phyloP scores from a whole-genome alignment of 139 green algal species.

The Mychonastes homosphaera region DNA sequence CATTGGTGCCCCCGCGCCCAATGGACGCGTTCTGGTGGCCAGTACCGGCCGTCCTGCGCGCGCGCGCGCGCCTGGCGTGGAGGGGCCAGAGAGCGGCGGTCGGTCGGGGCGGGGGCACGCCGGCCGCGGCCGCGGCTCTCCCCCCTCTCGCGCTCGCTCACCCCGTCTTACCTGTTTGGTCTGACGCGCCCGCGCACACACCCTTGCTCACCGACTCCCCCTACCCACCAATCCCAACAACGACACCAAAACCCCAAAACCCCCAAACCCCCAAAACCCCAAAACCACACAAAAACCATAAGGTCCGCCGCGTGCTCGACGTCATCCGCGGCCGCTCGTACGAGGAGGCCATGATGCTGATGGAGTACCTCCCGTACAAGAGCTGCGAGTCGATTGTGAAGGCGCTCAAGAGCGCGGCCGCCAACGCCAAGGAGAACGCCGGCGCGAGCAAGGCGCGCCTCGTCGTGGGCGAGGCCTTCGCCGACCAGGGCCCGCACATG shows the following conservation, averaged over 20 bases:
- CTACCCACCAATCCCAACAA: not conserved
- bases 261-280: not conserved
- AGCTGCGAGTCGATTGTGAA: conserved; percentile 46
- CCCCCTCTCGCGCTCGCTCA: not conserved
- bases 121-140: not conserved
- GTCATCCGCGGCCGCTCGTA: conserved; percentile 80
- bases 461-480: conserved; percentile 67
- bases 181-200: not conserved
- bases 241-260: not conserved
- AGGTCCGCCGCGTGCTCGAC: conserved; percentile 87
- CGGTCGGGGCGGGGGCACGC: not conserved
- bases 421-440: conserved; percentile 94
- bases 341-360: conserved; percentile 86
- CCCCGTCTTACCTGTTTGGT: not conserved
- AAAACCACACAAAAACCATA: not conserved
- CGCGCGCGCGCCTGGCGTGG: too few relatives aligned
- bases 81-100: too few relatives aligned
- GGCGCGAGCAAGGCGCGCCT: conserved; percentile 77
- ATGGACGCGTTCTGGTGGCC: not conserved
- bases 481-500: conserved; percentile 63
- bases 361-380: conserved; percentile 90
- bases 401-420: conserved; percentile 36
- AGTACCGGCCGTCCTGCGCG: not conserved
- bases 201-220: not conserved
- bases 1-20: not conserved